phyloP scores from a whole-genome alignment of 1,284 basidiomycete genomes.

The Boletus semigastroideus region DNA sequence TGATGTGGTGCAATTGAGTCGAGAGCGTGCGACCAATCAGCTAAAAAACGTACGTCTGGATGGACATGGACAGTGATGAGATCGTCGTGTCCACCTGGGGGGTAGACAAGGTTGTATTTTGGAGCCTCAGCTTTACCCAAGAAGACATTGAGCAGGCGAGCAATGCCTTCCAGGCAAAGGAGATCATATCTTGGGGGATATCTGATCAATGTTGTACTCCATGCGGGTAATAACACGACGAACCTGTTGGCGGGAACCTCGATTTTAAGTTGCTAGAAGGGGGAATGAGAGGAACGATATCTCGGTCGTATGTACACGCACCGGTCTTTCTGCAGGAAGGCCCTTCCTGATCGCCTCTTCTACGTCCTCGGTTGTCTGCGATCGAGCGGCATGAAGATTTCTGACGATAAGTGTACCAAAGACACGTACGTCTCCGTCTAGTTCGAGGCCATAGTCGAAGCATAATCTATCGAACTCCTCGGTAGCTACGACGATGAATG shows the following conservation, averaged over 20 bases:
- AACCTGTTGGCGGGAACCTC: constrained; percentile 96
- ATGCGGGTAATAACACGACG: constrained; percentile 6
- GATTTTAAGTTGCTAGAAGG: constrained; percentile 90
- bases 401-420: neutral
- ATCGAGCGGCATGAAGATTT: constrained; percentile 6
- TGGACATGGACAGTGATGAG: constrained; percentile 70
- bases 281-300: constrained; percentile 6
- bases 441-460: constrained; percentile 97
- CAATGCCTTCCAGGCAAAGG: constrained; percentile 95
- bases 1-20: constrained; percentile 30
- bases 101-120: constrained; percentile 69
- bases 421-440: constrained; percentile 89
- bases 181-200: constrained; percentile 82
- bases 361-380: constrained; percentile 86
- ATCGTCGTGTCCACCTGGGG: constrained; percentile 61
- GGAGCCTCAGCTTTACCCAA: constrained; percentile 73
- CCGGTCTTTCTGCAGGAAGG: constrained; percentile 79
- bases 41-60: constrained; percentile 57
- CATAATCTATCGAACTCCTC: constrained; percentile 95
- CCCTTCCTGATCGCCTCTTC: constrained; percentile 80
- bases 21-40: neutral
- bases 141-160: constrained; percentile 86
- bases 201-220: neutral
- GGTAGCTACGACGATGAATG: constrained; percentile 57
- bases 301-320: constrained; percentile 38